Conservation (phyloP, 1,284 basidiomycete species). For the Cutaneotrichosporon sp. region DNA sequence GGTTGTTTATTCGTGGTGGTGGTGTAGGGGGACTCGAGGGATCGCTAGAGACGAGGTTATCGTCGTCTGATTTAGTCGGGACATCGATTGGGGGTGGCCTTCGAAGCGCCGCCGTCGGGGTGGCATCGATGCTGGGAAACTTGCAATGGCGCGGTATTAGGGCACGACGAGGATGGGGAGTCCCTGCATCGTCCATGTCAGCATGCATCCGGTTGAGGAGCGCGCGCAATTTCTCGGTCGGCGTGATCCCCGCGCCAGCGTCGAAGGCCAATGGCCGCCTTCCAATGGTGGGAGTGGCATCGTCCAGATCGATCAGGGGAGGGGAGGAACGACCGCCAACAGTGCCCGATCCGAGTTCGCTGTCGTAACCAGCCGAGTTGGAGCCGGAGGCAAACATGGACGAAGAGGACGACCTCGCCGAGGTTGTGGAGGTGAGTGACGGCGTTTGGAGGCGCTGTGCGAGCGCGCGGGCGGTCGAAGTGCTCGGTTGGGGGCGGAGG, state of each 20-base stretch:
- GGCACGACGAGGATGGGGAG: too few relatives aligned
- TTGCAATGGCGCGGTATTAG: too few relatives aligned
- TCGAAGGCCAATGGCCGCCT: conserved; percentile 6
- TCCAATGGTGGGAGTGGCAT: not conserved
- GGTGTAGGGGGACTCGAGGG: conserved; percentile 37
- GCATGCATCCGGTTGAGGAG: conserved; percentile 17
- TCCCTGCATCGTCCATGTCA: conserved; percentile 5
- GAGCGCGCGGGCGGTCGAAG: not conserved
- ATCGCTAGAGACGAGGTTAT: not conserved
- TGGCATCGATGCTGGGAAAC: too few relatives aligned
- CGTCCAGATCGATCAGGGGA: conserved; percentile 15
- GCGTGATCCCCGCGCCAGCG: conserved; percentile 12
- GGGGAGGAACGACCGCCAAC: conserved; percentile 9
- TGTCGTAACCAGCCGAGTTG: conserved; percentile 2
- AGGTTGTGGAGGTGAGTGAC: conserved; percentile 8
- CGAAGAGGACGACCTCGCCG: conserved; percentile 9
- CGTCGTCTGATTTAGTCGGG: not conserved
- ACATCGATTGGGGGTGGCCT: not conserved
- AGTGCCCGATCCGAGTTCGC: conserved; percentile 1
- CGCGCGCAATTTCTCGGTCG: conserved; percentile 15
- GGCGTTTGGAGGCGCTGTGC: conserved; percentile 8
- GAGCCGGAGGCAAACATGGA: conserved; percentile 10
- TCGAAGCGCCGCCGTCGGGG: not conserved
- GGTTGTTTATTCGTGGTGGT: conserved; percentile 34
- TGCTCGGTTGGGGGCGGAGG: not conserved